A percentile compares a stretch with the other conserved stretches of the same genome.
Conservation (phyloP, 148 eudicot genomes). For the Polygonum maritimum region DNA sequence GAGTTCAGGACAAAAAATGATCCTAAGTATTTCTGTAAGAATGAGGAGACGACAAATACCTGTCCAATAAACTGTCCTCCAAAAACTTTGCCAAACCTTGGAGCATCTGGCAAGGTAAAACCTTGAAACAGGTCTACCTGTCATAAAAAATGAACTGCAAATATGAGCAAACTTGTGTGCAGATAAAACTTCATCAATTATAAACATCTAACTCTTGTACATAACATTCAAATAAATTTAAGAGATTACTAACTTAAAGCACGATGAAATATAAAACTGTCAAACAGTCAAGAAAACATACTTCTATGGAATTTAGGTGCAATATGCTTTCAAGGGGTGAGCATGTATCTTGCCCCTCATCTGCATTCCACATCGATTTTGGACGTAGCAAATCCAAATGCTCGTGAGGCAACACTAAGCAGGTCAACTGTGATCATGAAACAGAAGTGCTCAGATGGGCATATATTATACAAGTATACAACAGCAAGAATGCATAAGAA, state of each 20-base stretch:
- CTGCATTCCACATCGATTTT: slow-evolving; percentile 89
- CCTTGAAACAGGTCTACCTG: slow-evolving; percentile 84
- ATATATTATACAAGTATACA: background rate
- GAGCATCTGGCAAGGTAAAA: slow-evolving; percentile 88
- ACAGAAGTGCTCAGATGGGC: slow-evolving; percentile 6
- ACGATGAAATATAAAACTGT: background rate
- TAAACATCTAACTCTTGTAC: background rate
- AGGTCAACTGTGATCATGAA: slow-evolving; percentile 68
- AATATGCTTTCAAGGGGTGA: slow-evolving; percentile 77
- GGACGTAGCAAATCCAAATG: slow-evolving; percentile 49
- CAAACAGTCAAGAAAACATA: background rate
- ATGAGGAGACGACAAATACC: slow-evolving; percentile 29
- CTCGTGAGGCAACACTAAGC: slow-evolving; percentile 75
- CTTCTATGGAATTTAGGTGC: slow-evolving; percentile 53
- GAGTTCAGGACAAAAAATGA: background rate
- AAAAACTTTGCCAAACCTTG: slow-evolving; percentile 72
- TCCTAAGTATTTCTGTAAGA: background rate
- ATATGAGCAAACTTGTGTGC: background rate
- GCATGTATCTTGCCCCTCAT: slow-evolving; percentile 45
- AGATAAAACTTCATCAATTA: background rate
- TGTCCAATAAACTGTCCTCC: slow-evolving; percentile 98
- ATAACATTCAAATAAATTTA: background rate
- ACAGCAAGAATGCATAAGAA: background rate
- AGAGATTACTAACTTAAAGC: background rate
- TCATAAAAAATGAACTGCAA: background rate